These are phyloP conservation scores for Populus tomentosa DNA, from an alignment of 441 rosid genomes.

Conservation along the genomic window DNA sequence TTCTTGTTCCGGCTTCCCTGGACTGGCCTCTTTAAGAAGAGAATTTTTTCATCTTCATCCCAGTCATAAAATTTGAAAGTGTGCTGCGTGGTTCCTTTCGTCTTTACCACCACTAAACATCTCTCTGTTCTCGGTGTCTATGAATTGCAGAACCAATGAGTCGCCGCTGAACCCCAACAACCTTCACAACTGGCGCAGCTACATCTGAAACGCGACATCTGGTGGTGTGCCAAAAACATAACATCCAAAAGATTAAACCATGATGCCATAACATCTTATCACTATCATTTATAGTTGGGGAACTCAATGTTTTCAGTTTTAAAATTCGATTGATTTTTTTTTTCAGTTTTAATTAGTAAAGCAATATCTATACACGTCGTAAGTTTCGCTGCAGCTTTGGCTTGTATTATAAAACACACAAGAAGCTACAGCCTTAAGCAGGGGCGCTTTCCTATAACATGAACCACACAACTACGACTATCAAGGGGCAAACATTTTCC, in stretches of 20 bases:
- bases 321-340: not conserved
- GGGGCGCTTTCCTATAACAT: not conserved
- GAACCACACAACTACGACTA: not conserved
- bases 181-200: not conserved
- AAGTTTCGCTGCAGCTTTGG: constrained; percentile 11
- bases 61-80: too few relatives aligned
- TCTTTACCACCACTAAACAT: too few relatives aligned
- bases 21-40: too few relatives aligned
- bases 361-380: constrained; percentile 16
- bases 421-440: not conserved
- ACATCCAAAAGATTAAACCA: not conserved
- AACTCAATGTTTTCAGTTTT: not conserved
- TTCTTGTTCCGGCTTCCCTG: too few relatives aligned
- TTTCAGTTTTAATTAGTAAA: constrained; percentile 8
- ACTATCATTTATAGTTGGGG: not conserved
- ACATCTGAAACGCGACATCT: not conserved
- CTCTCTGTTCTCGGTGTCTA: too few relatives aligned
- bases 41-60: too few relatives aligned
- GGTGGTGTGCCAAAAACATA: not conserved
- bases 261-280: not conserved
- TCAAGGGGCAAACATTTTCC: constrained; percentile 12
- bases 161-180: not conserved
- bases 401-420: constrained; percentile 12
- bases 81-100: too few relatives aligned
- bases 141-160: too few relatives aligned